These are phyloP conservation scores for Sporobolomyces pararoseus DNA, from an alignment of 768 basidiomycete genomes.

Conservation along the genomic window DNA sequence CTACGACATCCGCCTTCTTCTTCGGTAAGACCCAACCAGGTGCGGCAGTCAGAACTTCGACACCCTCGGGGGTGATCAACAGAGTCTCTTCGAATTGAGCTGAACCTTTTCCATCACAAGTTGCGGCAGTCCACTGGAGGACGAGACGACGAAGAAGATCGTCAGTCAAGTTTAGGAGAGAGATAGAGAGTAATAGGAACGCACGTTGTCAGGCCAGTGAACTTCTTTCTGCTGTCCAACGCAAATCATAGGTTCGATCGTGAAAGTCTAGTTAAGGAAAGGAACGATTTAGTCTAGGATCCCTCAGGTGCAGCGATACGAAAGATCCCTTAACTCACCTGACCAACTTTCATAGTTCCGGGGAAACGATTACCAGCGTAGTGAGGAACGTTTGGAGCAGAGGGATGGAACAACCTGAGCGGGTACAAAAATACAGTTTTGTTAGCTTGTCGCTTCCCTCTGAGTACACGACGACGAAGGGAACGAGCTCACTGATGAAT, in stretches of 20 bases:
- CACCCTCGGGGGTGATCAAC: slow-evolving; percentile 51
- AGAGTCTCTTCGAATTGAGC: slow-evolving; percentile 98
- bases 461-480: too few relatives aligned
- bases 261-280: slow-evolving; percentile 42
- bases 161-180: too few relatives aligned
- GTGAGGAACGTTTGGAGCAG: slow-evolving; percentile 42
- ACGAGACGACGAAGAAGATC: not conserved
- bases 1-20: not conserved
- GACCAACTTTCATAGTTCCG: slow-evolving; percentile 33
- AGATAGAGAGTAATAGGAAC: slow-evolving; percentile 2
- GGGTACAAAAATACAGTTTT: not conserved
- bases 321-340: not conserved
- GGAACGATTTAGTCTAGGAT: not conserved
- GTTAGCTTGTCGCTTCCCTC: not conserved
- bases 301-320: not conserved
- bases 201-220: slow-evolving; percentile 46
- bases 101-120: slow-evolving; percentile 79
- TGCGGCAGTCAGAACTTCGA: slow-evolving; percentile 45
- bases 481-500: slow-evolving; percentile 39
- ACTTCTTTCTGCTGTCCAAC: slow-evolving; percentile 34
- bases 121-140: slow-evolving; percentile 79
- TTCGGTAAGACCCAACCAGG: slow-evolving; percentile 38
- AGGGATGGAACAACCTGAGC: slow-evolving; percentile 40
- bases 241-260: slow-evolving; percentile 47
- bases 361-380: slow-evolving; percentile 42